Percentiles rank a stretch among this genome's conserved stretches.
Conservation (phyloP, 768 basidiomycete species). For the Mycena vulgaris region DNA sequence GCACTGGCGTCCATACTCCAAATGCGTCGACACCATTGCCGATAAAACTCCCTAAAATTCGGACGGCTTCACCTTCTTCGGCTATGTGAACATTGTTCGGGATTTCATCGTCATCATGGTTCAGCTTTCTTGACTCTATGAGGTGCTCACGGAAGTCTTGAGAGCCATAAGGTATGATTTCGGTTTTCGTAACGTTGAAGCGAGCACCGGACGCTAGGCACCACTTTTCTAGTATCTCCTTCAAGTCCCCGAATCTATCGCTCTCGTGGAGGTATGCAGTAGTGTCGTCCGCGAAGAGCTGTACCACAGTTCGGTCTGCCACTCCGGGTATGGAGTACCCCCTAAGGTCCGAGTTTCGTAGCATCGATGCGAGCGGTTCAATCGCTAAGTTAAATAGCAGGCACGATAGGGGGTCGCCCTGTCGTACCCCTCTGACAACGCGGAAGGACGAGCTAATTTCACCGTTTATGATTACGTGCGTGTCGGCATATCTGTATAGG, state of each 20-base stretch:
- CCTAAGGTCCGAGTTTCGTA: slow-evolving; percentile 29
- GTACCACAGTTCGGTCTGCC: background rate
- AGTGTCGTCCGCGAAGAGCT: slow-evolving; percentile 4
- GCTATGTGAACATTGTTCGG: slow-evolving; percentile 13
- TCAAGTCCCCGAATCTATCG: slow-evolving; percentile 39
- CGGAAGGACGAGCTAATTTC: slow-evolving; percentile 35
- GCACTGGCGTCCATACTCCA: slow-evolving; percentile 12
- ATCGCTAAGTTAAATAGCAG: slow-evolving; percentile 21
- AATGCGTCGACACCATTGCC: slow-evolving; percentile 7
- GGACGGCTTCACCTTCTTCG: background rate
- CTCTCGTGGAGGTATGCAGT: background rate
- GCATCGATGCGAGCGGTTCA: slow-evolving; percentile 30
- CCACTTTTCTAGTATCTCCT: slow-evolving; percentile 38
- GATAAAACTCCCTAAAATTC: background rate
- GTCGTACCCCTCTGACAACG: slow-evolving; percentile 44
- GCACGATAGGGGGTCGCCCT: slow-evolving; percentile 42
- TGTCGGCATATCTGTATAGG: slow-evolving; percentile 34
- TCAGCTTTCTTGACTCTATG: background rate
- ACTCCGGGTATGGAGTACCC: slow-evolving; percentile 37
- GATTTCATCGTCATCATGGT: slow-evolving; percentile 8
- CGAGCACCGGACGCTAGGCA: slow-evolving; percentile 43
- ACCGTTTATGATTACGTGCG: slow-evolving; percentile 39
- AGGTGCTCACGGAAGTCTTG: slow-evolving; percentile 24
- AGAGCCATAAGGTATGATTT: slow-evolving; percentile 45
- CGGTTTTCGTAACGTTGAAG: slow-evolving; percentile 48